A percentile compares a stretch with the other conserved stretches of the same genome.
Evolutionary conservation across 164 flowering plant species (phyloP).

Genomic region (Magnolia sinica): DNA sequence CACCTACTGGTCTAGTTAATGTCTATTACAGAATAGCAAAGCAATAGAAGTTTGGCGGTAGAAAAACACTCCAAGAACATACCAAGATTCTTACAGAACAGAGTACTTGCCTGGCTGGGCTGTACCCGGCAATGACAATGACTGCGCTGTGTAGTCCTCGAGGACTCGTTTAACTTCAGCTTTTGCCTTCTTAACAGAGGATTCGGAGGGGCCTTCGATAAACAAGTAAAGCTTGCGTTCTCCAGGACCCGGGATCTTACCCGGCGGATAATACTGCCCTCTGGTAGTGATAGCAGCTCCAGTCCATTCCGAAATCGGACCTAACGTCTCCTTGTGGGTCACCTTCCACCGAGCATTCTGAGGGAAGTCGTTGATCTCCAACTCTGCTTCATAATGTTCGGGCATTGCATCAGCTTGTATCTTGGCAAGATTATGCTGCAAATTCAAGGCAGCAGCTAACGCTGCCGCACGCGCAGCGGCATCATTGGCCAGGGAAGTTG

Average conservation of each 20-base stretch:
- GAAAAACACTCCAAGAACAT: not conserved
- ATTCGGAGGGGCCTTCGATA: slow-evolving; percentile 88
- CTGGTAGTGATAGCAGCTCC: slow-evolving; percentile 98
- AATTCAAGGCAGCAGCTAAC: slow-evolving; percentile 77
- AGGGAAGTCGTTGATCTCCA: slow-evolving; percentile 94
- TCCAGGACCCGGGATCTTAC: slow-evolving; percentile 63
- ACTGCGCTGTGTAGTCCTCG: slow-evolving; percentile 76
- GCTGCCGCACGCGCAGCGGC: slow-evolving; percentile 80
- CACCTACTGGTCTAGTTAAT: not conserved
- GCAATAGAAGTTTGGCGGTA: not conserved
- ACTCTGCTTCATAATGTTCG: slow-evolving; percentile 93
- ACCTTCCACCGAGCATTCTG: slow-evolving; percentile 99
- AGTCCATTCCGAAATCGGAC: slow-evolving; percentile 96
- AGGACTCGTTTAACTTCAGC: slow-evolving; percentile 77
- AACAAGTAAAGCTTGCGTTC: slow-evolving; percentile 93
- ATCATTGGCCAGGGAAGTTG: slow-evolving; percentile 39
- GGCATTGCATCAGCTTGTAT: slow-evolving; percentile 90
- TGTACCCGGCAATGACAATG: slow-evolving; percentile 70
- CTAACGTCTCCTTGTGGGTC: slow-evolving; percentile 95
- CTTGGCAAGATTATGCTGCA: slow-evolving; percentile 84
- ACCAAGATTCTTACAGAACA: slow-evolving; percentile 37
- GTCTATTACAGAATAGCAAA: slow-evolving; percentile 2
- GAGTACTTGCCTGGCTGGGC: slow-evolving; percentile 83
- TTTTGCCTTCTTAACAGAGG: slow-evolving; percentile 87
- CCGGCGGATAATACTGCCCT: slow-evolving; percentile 82